phyloP scores from a whole-genome alignment of 176 grass and related monocot species.

The Carex littledalei region DNA sequence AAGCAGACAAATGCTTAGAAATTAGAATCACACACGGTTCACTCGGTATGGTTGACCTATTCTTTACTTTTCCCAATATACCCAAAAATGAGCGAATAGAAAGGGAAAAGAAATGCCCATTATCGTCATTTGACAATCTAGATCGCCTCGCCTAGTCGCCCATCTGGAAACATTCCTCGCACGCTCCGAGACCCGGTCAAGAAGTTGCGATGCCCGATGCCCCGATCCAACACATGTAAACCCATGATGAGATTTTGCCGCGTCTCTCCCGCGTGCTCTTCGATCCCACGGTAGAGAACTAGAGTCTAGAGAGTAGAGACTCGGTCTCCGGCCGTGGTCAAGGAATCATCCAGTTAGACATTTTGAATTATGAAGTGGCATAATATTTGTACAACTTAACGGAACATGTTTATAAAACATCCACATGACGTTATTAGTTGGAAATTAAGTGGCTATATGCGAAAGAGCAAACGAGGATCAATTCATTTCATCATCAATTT shows the following conservation, averaged over 20 bases:
- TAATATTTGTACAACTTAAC: not conserved
- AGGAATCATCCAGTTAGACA: not conserved
- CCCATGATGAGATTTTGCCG: not conserved
- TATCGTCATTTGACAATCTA: not conserved
- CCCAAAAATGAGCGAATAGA: not conserved
- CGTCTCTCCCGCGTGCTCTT: slow-evolving; percentile 5
- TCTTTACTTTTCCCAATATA: not conserved
- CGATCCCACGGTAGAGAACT: too few relatives aligned
- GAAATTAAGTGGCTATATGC: not conserved
- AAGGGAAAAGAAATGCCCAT: not conserved
- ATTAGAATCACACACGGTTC: not conserved
- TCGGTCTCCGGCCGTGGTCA: slow-evolving; percentile 20
- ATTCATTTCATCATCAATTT: not conserved
- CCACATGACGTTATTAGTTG: not conserved
- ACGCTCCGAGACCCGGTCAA: slow-evolving; percentile 10
- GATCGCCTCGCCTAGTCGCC: not conserved
- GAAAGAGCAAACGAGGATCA: not conserved
- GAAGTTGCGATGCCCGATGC: not conserved
- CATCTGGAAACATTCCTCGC: not conserved
- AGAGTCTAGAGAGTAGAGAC: not conserved
- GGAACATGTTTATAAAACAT: not conserved
- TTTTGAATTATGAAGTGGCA: not conserved
- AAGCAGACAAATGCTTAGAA: not conserved
- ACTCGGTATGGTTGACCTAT: slow-evolving; percentile 14
- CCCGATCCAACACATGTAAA: not conserved